Evolutionary conservation across 2,329 filamentous ascomycete species (phyloP), one percentile per base, ranked within the genome.

Genomic region (Shiraia sp.): DNA sequence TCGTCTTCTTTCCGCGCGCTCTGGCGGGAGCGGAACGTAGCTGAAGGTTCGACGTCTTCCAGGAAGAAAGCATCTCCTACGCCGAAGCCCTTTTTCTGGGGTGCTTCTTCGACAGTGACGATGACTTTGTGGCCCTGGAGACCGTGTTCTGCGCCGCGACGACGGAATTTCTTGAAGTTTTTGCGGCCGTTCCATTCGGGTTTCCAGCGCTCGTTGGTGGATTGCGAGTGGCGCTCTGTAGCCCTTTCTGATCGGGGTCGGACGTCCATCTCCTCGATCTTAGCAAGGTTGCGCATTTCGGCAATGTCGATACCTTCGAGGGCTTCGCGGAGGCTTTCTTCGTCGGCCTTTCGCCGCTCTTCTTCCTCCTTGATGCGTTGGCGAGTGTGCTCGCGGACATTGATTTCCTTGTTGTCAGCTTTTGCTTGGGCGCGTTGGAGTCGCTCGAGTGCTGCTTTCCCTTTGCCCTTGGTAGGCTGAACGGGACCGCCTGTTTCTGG

Each of bases 131-230:
- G 75, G 3, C 72, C 54, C 24, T 71, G 69, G n/a, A 72, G 70
- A 33, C 61, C 68, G 37, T 48, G 65, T 61, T 53, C 69, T 47
- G 43, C 53, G 15, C 57, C 65, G 28, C 68, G 61, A 5, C 69
- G 84, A 38, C 81, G 76, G 62, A 99, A 99, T 57, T 83, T 87
- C 68, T 99, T 99, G 74, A 96, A 99, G 63, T 99, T 97, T 69
- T 90, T 92, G 30, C 92, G 80, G 1, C 92, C 93, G 63, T 96
- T 95, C 93, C 93, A 99, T 27, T 78, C 79, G 1, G 89, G 83
- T 53, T 96, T 82, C 91, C 92, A 96, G 28, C 88, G 79, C 4
- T 84, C 81, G 13, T 77, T 70, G n/a, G 72, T 63, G 13, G 61
- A 66, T 37, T 70, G 52, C 38, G 48, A n/a, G 35, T 46, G n/a